Conservation (phyloP, 768 basidiomycete species). For the Rubroboletus satanas region DNA sequence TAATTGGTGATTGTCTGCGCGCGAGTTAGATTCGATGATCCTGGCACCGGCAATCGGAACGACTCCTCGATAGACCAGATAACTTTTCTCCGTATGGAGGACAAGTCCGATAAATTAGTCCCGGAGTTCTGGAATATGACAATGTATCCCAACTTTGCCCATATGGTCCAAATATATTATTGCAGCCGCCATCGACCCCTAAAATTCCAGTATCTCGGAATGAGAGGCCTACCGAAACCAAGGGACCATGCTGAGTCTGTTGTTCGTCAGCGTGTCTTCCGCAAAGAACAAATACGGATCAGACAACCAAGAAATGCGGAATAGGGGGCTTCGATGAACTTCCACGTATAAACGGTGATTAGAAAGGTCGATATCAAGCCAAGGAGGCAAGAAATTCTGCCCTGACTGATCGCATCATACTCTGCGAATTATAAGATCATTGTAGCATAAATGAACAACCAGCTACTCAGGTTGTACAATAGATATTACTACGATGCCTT, state of each 20-base stretch:
- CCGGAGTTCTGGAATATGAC: not conserved
- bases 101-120: not conserved
- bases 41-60: slow-evolving; percentile 16
- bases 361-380: slow-evolving; percentile 9
- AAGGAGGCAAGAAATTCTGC: slow-evolving; percentile 10
- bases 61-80: not conserved
- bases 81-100: not conserved
- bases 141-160: slow-evolving; percentile 7
- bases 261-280: not conserved
- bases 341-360: slow-evolving; percentile 9
- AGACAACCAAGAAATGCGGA: slow-evolving; percentile 17
- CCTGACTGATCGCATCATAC: slow-evolving; percentile 27
- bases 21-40: slow-evolving; percentile 19
- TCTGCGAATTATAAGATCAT: slow-evolving; percentile 19
- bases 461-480: slow-evolving; percentile 25
- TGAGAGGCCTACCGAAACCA: slow-evolving; percentile 11
- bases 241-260: slow-evolving; percentile 1
- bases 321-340: slow-evolving; percentile 3
- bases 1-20: slow-evolving; percentile 24
- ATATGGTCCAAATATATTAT: not conserved
- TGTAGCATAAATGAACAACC: not conserved
- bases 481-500: slow-evolving; percentile 15
- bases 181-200: not conserved
- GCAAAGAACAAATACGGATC: slow-evolving; percentile 1
- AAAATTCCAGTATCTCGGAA: not conserved